Evolutionary conservation across 208 protist genomes (phyloP), one percentile per base, ranked within the genome.

Genomic region (Trypanosoma rangeli): DNA sequence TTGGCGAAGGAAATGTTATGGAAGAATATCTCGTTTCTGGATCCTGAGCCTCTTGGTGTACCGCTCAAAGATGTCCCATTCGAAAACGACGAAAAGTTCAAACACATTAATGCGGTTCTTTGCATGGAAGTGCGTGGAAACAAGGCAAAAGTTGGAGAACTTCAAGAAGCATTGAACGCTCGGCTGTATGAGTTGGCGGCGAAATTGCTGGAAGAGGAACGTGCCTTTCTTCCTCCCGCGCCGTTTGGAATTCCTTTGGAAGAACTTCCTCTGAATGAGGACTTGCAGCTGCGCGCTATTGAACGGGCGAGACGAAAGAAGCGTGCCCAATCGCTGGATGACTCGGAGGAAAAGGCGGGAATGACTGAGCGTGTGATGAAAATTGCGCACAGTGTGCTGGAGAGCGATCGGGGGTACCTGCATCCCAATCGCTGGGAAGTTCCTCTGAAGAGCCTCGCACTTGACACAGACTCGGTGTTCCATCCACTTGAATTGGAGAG

Each of bases 211-310:
- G 79, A 76, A 20, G 74, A 80, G 35, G 87, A 93, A 44, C 85
- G 90, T 13, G 59, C 79, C 18, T 93, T 81, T 66, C 68, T 95
- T 61, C 74, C 82, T 37, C 54, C 82, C 7, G 31, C 48, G 15
- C 82, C 79, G 18, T 71, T 79, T 50, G 84, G 84, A 7, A 73
- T 95, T 22, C 80, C 86, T 5, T 58, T 84, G 13, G 70, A 78
- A 58, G 74, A 91, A 37, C 84, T 95, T 49, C 79, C 83, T n/a
- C 79, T 95, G 20, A 84, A 93, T 61, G 68, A 70, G 64, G 82
- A 87, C 56, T 22, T 75, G 68, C 68, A 78, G 54, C 91, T 92
- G 73, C 80, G 68, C 33, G 29, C 67, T 35, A 35, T 87, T 48
- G 88, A 94, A 73, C 63, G 22, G 3, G 55, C 8, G 9, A 33